Evolutionary conservation across 2,329 filamentous ascomycete species (phyloP).

Genomic region (Ceratocystis smalleyi): DNA sequence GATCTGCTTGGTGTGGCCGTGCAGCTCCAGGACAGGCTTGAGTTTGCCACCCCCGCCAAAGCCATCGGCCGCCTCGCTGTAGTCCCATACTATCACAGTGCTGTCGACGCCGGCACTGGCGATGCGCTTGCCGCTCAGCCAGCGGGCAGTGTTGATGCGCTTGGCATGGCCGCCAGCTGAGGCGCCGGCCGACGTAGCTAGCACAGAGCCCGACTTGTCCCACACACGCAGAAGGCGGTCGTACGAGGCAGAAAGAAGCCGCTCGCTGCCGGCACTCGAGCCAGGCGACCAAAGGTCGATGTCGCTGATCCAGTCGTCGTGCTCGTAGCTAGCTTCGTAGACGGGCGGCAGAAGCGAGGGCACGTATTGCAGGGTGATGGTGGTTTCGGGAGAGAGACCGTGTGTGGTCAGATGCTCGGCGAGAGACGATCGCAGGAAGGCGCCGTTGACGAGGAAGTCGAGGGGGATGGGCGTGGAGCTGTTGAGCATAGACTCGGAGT

Average conservation of each 20-base stretch:
- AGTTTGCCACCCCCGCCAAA: slow-evolving; percentile 49
- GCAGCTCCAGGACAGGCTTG: slow-evolving; percentile 63
- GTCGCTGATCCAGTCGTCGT: slow-evolving; percentile 90
- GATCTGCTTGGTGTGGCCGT: slow-evolving; percentile 62
- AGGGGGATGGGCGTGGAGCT: slow-evolving; percentile 56
- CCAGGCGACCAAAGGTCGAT: slow-evolving; percentile 66
- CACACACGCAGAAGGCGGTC: slow-evolving; percentile 80
- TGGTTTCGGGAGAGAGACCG: slow-evolving; percentile 78
- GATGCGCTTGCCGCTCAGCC: slow-evolving; percentile 57
- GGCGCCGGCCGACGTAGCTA: slow-evolving; percentile 56
- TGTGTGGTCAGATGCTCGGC: slow-evolving; percentile 78
- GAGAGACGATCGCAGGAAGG: slow-evolving; percentile 75
- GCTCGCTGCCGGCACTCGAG: slow-evolving; percentile 33
- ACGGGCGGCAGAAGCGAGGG: slow-evolving; percentile 77
- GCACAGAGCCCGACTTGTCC: slow-evolving; percentile 73
- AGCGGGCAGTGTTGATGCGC: slow-evolving; percentile 68
- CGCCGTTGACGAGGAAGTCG: slow-evolving; percentile 91
- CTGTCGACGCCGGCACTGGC: slow-evolving; percentile 74
- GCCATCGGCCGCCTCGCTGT: slow-evolving; percentile 48
- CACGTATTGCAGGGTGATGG: slow-evolving; percentile 80
- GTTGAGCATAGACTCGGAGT: slow-evolving; percentile 56
- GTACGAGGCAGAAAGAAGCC: slow-evolving; percentile 83
- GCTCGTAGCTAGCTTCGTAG: slow-evolving; percentile 83
- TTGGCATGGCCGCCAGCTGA: slow-evolving; percentile 58
- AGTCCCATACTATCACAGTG: slow-evolving; percentile 81